Base-by-base conservation (phyloP, 1,284 basidiomycete genomes). In the Microbotryum lychnidis-dioicae region DNA sequence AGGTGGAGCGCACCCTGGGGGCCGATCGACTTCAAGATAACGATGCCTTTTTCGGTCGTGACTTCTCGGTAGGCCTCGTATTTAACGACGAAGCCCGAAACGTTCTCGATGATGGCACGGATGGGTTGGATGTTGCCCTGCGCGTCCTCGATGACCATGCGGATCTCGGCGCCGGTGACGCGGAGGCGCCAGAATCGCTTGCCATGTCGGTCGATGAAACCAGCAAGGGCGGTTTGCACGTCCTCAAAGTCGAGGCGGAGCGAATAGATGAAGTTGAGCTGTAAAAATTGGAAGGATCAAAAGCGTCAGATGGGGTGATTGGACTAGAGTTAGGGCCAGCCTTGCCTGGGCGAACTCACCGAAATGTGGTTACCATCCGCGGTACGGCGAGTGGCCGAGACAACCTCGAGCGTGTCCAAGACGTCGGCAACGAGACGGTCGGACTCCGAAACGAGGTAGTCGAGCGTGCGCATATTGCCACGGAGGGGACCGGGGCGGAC, bases 51-150 rank as follows among this genome's bases (percentile, higher is more conserved):
- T 75, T 97, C 93, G 52, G 90, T 96, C 50, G 85, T 86, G 71
- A 97, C 91, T 79, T 99, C 96, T 77, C 97, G 92, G 80, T 99
- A 99, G n/a, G 89, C 90, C 74, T 94, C 90, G 80, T 87, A 97
- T 76, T 97, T 94, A 76, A 98, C 94, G 69, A 97, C 90, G 79
- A 98, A 97, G 53, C 94, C 94, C 49, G 93, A 96, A 57, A 97
- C 91, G 76, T 97, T 99, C 79, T 96, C 91, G 76, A 98, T 94
- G 75, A 97, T 87, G 71, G 93, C 93, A 50, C 96, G 91, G 74
- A 98, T 91, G 12, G 94, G 91, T 8, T 90, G 90, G 53, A 90
- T 85, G 72, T 92, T 92, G 68, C 92, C 91, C 69, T 94, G 89
- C 64, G 81, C 84, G 75, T 97, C 90, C 78, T 97, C 92, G 60